Percentiles rank a stretch among this genome's conserved stretches.
These are phyloP conservation scores for Lachnellula suecica DNA, from an alignment of 2,329 filamentous ascomycete species.

Conservation along the genomic window DNA sequence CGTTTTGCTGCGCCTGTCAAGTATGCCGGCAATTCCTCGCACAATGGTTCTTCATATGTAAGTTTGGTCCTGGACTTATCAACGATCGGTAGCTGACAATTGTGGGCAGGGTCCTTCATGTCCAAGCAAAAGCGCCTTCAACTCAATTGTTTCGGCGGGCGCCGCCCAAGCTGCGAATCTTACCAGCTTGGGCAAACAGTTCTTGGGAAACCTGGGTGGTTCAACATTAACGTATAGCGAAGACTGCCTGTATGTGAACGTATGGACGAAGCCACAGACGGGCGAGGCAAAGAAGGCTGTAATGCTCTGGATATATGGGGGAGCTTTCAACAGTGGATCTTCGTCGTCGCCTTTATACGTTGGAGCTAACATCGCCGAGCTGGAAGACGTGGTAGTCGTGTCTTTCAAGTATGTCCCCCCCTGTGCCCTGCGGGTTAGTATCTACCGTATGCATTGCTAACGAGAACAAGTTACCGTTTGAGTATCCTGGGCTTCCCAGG, in stretches of 20 bases:
- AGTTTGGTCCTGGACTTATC: not conserved
- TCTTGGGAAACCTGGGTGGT: too few relatives aligned
- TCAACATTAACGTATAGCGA: too few relatives aligned
- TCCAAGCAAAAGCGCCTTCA: constrained; percentile 5
- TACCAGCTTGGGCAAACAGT: too few relatives aligned
- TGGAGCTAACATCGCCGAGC: constrained; percentile 42
- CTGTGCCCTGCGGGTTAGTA: too few relatives aligned
- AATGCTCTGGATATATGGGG: constrained; percentile 45
- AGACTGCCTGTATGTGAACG: constrained; percentile 39
- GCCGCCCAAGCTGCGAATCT: constrained; percentile 19
- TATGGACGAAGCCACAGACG: constrained; percentile 37
- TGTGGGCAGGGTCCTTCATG: constrained; percentile 21
- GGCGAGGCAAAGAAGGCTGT: constrained; percentile 39
- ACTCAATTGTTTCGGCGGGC: not conserved
- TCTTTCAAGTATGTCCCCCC: constrained; percentile 41
- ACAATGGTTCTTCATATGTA: constrained; percentile 18
- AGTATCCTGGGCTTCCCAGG: constrained; percentile 40
- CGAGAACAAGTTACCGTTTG: constrained; percentile 40
- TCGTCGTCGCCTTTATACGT: constrained; percentile 40
- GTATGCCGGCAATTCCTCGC: constrained; percentile 6
- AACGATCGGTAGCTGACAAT: constrained; percentile 6
- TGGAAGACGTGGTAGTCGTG: constrained; percentile 45
- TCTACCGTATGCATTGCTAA: too few relatives aligned
- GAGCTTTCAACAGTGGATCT: constrained; percentile 40
- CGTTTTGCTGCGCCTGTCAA: constrained; percentile 36